phyloP scores from a whole-genome alignment of 768 basidiomycete species.

The Nevesoporus exiguus region DNA sequence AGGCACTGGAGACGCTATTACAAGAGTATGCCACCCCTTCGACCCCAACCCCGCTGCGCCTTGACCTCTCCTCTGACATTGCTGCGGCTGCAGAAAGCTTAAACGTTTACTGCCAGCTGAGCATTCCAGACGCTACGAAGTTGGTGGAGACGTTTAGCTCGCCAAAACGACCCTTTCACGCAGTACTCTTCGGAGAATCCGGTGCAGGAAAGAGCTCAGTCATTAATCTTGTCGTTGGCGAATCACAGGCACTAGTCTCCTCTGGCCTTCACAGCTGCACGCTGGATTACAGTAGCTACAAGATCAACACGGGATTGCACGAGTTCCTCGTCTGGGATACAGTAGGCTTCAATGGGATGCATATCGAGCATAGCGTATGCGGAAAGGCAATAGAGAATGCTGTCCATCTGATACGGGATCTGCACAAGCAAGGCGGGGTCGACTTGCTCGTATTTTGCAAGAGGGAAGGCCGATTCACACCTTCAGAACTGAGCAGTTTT shows the following conservation, averaged over 20 bases:
- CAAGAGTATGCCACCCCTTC: slow-evolving; percentile 3
- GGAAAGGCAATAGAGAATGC: slow-evolving; percentile 25
- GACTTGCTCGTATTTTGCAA: slow-evolving; percentile 39
- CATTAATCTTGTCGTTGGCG: slow-evolving; percentile 37
- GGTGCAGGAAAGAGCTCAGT: slow-evolving; percentile 42
- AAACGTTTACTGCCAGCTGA: slow-evolving; percentile 11
- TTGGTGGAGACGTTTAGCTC: slow-evolving; percentile 13
- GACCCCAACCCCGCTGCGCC: slow-evolving; percentile 10
- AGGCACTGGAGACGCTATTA: slow-evolving; percentile 9
- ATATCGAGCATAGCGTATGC: slow-evolving; percentile 3
- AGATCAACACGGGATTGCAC: slow-evolving; percentile 15
- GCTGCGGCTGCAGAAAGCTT: slow-evolving; percentile 7
- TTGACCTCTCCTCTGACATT: slow-evolving; percentile 15
- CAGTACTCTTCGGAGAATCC: slow-evolving; percentile 40
- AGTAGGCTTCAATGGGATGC: slow-evolving; percentile 26
- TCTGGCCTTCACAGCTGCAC: slow-evolving; percentile 32
- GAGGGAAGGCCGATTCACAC: slow-evolving; percentile 28
- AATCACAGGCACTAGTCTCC: slow-evolving; percentile 23
- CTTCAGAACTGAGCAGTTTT: slow-evolving; percentile 30
- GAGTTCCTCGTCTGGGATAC: slow-evolving; percentile 33
- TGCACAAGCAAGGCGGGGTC: slow-evolving; percentile 32
- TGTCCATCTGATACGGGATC: slow-evolving; percentile 27
- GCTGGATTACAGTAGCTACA: slow-evolving; percentile 25
- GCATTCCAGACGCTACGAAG: slow-evolving; percentile 5
- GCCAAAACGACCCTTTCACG: slow-evolving; percentile 21